phyloP scores from a whole-genome alignment of 352 stramenopile species.

The Saprolegnia diclina region DNA sequence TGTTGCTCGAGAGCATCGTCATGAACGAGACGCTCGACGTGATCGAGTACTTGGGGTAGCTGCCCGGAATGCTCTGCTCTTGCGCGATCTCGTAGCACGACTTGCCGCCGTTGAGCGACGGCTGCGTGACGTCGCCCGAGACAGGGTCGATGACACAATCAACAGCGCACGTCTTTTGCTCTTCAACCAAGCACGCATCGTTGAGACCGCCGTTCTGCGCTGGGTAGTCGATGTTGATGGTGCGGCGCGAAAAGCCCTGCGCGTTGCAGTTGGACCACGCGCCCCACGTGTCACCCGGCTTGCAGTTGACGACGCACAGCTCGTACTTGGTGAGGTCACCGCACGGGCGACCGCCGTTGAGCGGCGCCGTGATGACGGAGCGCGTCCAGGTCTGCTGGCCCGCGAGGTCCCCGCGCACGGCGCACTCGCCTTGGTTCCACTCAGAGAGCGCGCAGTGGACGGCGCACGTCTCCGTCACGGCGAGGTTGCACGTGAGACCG shows the following conservation, averaged over 20 bases:
- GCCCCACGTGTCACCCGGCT: slow-evolving; percentile 9
- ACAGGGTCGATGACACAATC: slow-evolving; percentile 10
- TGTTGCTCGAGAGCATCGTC: slow-evolving; percentile 14
- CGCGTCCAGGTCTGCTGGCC: slow-evolving; percentile 7
- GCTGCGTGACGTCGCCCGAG: neutral
- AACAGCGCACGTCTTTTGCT: slow-evolving; percentile 15
- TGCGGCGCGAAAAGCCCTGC: slow-evolving; percentile 4
- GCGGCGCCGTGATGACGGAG: neutral
- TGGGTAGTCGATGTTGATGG: slow-evolving; percentile 12
- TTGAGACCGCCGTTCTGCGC: slow-evolving; percentile 21
- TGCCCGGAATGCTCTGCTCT: neutral
- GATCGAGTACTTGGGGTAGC: neutral
- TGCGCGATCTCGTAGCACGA: neutral
- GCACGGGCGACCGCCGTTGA: slow-evolving; percentile 3
- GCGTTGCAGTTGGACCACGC: slow-evolving; percentile 5
- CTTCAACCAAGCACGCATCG: neutral
- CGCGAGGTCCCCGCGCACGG: neutral
- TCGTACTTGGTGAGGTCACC: neutral
- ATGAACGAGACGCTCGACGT: slow-evolving; percentile 8
- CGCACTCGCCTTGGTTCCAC: slow-evolving; percentile 8
- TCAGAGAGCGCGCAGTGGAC: slow-evolving; percentile 6
- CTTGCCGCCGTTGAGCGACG: slow-evolving; percentile 10
- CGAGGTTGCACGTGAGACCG: neutral
- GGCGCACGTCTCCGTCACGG: neutral
- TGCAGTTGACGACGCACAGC: slow-evolving; percentile 15